Conservation (phyloP, 2,329 filamentous ascomycete genomes). For the Hypomyces perniciosus region DNA sequence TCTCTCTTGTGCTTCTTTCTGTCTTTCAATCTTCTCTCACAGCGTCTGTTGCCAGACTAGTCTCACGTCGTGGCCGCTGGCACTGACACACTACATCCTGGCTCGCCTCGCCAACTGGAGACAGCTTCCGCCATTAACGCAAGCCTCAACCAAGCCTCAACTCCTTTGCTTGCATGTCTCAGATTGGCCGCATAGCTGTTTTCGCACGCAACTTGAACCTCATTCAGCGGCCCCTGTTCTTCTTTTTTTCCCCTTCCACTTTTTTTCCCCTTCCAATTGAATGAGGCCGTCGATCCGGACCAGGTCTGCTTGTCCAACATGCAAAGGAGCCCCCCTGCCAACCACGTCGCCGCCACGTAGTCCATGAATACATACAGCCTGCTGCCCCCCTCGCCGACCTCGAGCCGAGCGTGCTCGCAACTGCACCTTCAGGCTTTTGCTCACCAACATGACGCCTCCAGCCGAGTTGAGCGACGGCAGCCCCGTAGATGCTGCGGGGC, state of each 20-base stretch:
- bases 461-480: not conserved
- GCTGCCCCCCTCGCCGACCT: not conserved
- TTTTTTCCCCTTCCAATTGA: constrained; percentile 13
- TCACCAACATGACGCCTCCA: not conserved
- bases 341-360: constrained; percentile 16
- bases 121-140: not conserved
- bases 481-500: not conserved
- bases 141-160: not conserved
- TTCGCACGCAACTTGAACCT: not conserved
- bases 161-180: constrained; percentile 1
- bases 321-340: constrained; percentile 16
- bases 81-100: no score
- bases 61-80: no score
- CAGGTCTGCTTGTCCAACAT: constrained; percentile 15
- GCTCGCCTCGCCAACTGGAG: no score
- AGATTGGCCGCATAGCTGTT: constrained; percentile 18
- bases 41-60: no score
- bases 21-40: no score
- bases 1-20: no score
- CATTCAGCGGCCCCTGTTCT: not conserved
- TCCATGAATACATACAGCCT: constrained; percentile 5
- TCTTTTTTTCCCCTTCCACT: no score
- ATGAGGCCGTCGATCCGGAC: constrained; percentile 13
- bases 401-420: constrained; percentile 23
- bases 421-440: constrained; percentile 5